phyloP scores from a whole-genome alignment of 495 filamentous ascomycete genomes.

The Penicillium soppii region DNA sequence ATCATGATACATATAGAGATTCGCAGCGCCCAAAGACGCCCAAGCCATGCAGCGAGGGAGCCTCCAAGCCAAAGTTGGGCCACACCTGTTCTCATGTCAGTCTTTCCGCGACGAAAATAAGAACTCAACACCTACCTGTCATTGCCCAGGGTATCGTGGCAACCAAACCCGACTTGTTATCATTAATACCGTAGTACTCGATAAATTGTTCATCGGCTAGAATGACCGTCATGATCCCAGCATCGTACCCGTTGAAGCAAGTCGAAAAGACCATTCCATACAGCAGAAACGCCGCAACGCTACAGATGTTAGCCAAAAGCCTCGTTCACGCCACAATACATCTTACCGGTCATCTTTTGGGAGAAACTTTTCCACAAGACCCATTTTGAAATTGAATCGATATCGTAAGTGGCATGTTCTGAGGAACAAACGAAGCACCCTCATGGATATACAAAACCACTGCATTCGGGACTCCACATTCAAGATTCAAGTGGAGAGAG shows the following conservation, averaged over 20 bases:
- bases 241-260: constrained; percentile 42
- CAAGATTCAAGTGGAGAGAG: constrained; percentile 1
- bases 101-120: not conserved
- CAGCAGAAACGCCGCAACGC: constrained; percentile 29
- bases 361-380: constrained; percentile 28
- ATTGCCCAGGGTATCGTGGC: constrained; percentile 39
- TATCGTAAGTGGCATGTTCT: no score
- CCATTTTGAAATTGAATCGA: constrained; percentile 14
- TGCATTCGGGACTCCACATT: constrained; percentile 18
- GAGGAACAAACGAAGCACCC: not conserved
- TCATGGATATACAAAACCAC: constrained; percentile 3
- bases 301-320: not conserved
- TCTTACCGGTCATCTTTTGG: constrained; percentile 30
- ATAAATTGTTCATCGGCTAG: constrained; percentile 38
- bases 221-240: constrained; percentile 41
- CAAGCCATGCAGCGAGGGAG: constrained; percentile 28
- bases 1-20: constrained; percentile 34
- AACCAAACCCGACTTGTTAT: constrained; percentile 29
- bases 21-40: constrained; percentile 34
- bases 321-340: not conserved
- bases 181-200: constrained; percentile 32
- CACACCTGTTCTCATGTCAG: constrained; percentile 12
- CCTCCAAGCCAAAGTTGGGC: constrained; percentile 33
- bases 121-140: constrained; percentile 21
- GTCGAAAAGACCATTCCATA: constrained; percentile 36